These are phyloP conservation scores for Aspergillus bombycis DNA, from an alignment of 2,329 filamentous ascomycete genomes.

Conservation along the genomic window DNA sequence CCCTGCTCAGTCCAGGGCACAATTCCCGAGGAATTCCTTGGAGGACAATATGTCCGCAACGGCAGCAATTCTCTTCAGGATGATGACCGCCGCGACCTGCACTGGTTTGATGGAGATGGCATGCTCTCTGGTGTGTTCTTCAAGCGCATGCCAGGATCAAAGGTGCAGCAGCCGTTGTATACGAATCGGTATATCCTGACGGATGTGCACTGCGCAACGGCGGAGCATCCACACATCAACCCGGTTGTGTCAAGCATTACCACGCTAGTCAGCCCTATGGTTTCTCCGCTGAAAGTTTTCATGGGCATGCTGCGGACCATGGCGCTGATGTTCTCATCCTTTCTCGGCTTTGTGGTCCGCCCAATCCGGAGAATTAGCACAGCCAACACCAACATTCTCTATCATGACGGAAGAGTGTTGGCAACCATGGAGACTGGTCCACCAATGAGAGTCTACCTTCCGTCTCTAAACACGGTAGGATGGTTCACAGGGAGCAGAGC, in stretches of 20 bases:
- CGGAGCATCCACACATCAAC: slow-evolving; percentile 52
- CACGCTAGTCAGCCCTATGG: slow-evolving; percentile 2
- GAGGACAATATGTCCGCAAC: slow-evolving; percentile 73
- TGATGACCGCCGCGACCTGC: slow-evolving; percentile 64
- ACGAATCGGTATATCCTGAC: slow-evolving; percentile 72
- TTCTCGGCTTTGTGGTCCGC: slow-evolving; percentile 56
- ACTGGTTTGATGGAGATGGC: slow-evolving; percentile 77
- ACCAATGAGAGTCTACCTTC: slow-evolving; percentile 1
- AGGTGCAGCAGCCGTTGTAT: slow-evolving; percentile 61
- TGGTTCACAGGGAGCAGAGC: neutral
- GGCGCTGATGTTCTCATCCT: slow-evolving; percentile 61
- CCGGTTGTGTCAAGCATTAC: slow-evolving; percentile 70
- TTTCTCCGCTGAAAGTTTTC: neutral
- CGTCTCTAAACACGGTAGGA: neutral
- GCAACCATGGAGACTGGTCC: neutral
- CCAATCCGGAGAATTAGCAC: slow-evolving; percentile 66
- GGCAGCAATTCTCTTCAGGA: slow-evolving; percentile 70
- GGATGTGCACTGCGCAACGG: slow-evolving; percentile 63
- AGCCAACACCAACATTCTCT: neutral
- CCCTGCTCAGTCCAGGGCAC: slow-evolving; percentile 60
- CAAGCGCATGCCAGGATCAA: slow-evolving; percentile 42
- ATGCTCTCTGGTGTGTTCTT: slow-evolving; percentile 73
- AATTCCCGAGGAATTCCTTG: slow-evolving; percentile 67
- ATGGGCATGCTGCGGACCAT: slow-evolving; percentile 5
- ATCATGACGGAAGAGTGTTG: neutral